Percentiles rank a stretch among this genome's conserved stretches.
These are phyloP conservation scores for Silene latifolia DNA, from an alignment of 148 eudicot genomes.

Conservation along the genomic window DNA sequence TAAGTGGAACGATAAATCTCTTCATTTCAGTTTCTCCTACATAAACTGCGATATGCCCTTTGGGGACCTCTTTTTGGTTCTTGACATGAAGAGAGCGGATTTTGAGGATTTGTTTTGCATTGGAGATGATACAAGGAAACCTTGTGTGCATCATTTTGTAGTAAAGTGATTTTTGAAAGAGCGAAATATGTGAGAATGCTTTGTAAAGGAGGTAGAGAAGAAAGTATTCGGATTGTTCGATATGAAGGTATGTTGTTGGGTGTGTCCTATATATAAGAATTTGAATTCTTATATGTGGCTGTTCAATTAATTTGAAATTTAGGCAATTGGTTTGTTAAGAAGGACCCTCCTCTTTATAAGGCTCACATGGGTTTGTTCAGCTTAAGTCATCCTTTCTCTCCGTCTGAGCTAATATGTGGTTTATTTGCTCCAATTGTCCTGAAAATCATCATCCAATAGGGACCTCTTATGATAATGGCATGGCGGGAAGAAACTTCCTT, in stretches of 20 bases:
- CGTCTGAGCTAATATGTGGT: not conserved
- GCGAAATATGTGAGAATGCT: not conserved
- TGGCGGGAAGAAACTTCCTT: not conserved
- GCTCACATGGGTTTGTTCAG: constrained; percentile 23
- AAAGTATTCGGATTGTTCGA: not conserved
- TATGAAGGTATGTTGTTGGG: not conserved
- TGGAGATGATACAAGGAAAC: constrained; percentile 29
- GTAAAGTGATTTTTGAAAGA: not conserved
- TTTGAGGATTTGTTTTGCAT: constrained; percentile 31
- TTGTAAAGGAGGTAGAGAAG: not conserved
- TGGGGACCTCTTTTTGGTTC: constrained; percentile 36
- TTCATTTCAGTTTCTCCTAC: constrained; percentile 44
- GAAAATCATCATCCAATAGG: constrained; percentile 14
- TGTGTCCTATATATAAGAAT: constrained; percentile 2
- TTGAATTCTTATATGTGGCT: not conserved
- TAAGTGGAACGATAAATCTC: constrained; percentile 42
- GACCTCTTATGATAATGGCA: not conserved
- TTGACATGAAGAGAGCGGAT: constrained; percentile 20
- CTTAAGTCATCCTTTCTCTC: not conserved
- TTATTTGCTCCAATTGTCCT: constrained; percentile 10
- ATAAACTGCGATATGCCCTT: constrained; percentile 49
- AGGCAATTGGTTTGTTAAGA: not conserved
- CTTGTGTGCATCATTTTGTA: constrained; percentile 33
- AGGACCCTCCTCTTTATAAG: constrained; percentile 14
- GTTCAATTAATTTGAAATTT: constrained; percentile 1